phyloP scores from a whole-genome alignment of 2,329 filamentous ascomycete species.

The Neonectria neomacrospora region DNA sequence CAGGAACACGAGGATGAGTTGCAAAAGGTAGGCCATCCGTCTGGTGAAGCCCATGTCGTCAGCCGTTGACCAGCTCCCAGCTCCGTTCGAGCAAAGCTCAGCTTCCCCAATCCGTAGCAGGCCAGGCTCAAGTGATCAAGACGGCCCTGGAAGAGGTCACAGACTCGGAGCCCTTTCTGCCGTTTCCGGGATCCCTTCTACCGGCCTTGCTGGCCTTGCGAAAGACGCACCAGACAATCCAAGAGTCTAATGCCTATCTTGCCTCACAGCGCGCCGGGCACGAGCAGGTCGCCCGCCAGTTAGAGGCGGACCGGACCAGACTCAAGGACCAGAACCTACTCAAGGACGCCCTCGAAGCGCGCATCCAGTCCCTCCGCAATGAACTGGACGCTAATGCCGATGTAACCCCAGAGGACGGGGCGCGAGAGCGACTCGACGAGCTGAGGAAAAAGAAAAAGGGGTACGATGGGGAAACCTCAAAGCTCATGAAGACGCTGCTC shows the following conservation, averaged over 20 bases:
- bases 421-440: conserved; percentile 69
- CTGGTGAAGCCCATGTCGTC: no score
- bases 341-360: conserved; percentile 62
- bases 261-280: conserved; percentile 55
- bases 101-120: conserved; percentile 44
- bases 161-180: conserved; percentile 71
- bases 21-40: conserved; percentile 52
- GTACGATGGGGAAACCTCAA: conserved; percentile 70
- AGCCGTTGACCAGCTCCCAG: conserved; percentile 34
- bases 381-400: conserved; percentile 67
- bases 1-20: conserved; percentile 64
- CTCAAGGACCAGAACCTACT: conserved; percentile 67
- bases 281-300: conserved; percentile 56
- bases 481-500: conserved; percentile 72
- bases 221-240: conserved; percentile 71
- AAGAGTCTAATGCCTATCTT: conserved; percentile 72
- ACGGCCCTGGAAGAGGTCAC: conserved; percentile 73
- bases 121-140: conserved; percentile 61
- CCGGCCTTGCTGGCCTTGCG: conserved; percentile 78
- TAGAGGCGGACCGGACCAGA: conserved; percentile 63
- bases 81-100: conserved; percentile 43
- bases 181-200: conserved; percentile 73
- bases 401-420: conserved; percentile 69
- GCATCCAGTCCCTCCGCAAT: conserved; percentile 69
- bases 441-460: conserved; percentile 67